Evolutionary conservation across 306 rosid genomes (phyloP), one percentile per base, ranked within the genome.

Genomic region (Acacia melanoxylon): DNA sequence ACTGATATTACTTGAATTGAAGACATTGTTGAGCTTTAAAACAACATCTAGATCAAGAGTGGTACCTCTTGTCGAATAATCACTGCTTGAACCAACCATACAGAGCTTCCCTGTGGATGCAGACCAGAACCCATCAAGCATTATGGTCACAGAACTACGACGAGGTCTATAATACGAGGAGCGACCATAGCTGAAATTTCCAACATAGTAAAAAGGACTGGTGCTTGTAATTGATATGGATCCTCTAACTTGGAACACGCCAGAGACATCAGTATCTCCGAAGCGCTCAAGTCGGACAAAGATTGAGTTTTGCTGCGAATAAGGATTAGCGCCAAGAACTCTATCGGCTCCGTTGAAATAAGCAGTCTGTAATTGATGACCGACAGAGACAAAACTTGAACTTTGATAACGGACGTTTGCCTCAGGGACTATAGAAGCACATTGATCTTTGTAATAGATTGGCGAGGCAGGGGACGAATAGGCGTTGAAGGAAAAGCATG

Each of bases 121-220:
- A 61, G 89, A 92, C 92, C 91, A 92, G 76, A 87, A 90, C 48
- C 94, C 97, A 6, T 45, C 68, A 51, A 92, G 88, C 33, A 2
- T 73, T 35, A 89, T 81, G 17, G 13, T 68, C 10, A 81, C 15
- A 16, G 48, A 17, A n/a, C 11, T 48, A 31, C 16, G 9, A 11
- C 4, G 48, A 22, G 4, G 37, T 59, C 19, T 1, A 46, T 46
- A 12, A 17, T 25, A 45, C 22, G 44, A 35, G 0, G 54, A 44
- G 9, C 27, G 51, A 44, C 48, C 72, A 58, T 58, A 19, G 59
- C 77, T 86, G 35, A 27, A 61, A 63, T 86, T 84, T 24, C 85
- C 22, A 5, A 1, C 70, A 73, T 69, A 19, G 81, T 85, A 76
- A 46, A 16, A 24, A 0, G 59, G 66, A n/a, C n/a, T 58, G 49